A percentile compares a stretch with the other conserved stretches of the same genome.
Conservation (phyloP, 192 early-diverging fungal species). For the Backusella australiensis region DNA sequence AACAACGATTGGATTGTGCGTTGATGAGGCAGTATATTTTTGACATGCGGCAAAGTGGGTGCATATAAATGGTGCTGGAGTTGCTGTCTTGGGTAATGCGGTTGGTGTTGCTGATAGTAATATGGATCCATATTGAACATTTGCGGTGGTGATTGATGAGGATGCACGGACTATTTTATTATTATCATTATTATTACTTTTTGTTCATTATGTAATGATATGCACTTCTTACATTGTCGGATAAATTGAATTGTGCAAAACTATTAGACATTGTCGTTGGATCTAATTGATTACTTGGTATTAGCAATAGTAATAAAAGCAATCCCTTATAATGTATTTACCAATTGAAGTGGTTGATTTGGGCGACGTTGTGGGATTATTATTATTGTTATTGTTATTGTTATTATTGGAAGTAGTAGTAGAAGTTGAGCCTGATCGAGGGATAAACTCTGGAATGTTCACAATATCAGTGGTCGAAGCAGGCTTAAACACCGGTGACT, state of each 20-base stretch:
- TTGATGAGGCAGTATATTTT: constrained; percentile 73
- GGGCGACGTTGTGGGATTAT: neutral
- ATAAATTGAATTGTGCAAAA: constrained; percentile 6
- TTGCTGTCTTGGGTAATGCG: constrained; percentile 37
- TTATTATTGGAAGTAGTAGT: neutral
- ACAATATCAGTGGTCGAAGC: constrained; percentile 41
- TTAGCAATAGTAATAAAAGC: too few species aligned
- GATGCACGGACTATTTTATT: neutral
- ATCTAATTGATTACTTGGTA: neutral
- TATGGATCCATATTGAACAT: constrained; percentile 32
- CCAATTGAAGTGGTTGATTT: neutral
- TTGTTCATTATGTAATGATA: neutral
- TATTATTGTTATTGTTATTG: neutral
- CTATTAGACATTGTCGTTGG: neutral
- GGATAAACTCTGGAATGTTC: constrained; percentile 57
- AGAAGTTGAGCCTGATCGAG: constrained; percentile 30
- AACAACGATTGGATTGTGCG: constrained; percentile 81
- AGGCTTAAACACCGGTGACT: constrained; percentile 13
- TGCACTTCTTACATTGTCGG: neutral
- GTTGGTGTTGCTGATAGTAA: constrained; percentile 24
- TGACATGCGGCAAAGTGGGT: constrained; percentile 60
- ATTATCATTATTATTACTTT: too few species aligned
- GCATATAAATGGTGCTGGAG: constrained; percentile 83
- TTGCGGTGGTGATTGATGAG: constrained; percentile 14
- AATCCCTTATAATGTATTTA: neutral